Base-by-base conservation (phyloP, 352 stramenopile species). In the Phytophthora ramorum region DNA sequence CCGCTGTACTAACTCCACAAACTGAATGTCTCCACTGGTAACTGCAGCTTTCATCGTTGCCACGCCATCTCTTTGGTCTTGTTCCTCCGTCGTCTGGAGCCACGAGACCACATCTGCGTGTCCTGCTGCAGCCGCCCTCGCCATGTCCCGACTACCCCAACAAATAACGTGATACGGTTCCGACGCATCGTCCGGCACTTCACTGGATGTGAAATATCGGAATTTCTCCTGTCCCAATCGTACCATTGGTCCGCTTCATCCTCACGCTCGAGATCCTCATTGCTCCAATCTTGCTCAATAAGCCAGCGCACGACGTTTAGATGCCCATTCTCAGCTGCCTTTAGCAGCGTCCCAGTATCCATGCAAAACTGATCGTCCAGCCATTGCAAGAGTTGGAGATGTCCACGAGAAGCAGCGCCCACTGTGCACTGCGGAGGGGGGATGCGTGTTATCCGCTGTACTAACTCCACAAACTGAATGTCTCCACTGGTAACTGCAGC, bases 211-310 rank as follows among this genome's bases (percentile, higher is more conserved):
- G n/a, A n/a, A n/a, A 14, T 22, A 14, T 26, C 8, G 40, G 20
- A 22, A 13, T 7, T 28, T 2, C 19, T 14, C 17, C 40, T 22
- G 6, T 16, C 40, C 40, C 40, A 46, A 46, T 4, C n/a, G n/a
- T 45, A 45, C 7, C 10, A 22, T 24, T 24, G 7, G 17, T 46
- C 26, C 8, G n/a, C 8, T 4, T 46, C 40, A 12, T 46, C 17
- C 2, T 44, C 37, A 26, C 40, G n/a, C 7, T 46, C 40, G 0
- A 46, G 40, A 7, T 46, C 17, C 3, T 46, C 17, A 46, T 46
- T 26, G 40, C 7, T 46, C 50, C 20, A 58, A 40, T 58, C 35
- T 19, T 19, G 35, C n/a, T 58, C 50, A 35, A 57, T 57, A 1
- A 58, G 10, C 50, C 50, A 58, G 14, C 16, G 35, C 34, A 47